Percentiles rank a stretch among this genome's conserved stretches.
Conservation (phyloP, 768 basidiomycete species). For the Termitomyces sp. region DNA sequence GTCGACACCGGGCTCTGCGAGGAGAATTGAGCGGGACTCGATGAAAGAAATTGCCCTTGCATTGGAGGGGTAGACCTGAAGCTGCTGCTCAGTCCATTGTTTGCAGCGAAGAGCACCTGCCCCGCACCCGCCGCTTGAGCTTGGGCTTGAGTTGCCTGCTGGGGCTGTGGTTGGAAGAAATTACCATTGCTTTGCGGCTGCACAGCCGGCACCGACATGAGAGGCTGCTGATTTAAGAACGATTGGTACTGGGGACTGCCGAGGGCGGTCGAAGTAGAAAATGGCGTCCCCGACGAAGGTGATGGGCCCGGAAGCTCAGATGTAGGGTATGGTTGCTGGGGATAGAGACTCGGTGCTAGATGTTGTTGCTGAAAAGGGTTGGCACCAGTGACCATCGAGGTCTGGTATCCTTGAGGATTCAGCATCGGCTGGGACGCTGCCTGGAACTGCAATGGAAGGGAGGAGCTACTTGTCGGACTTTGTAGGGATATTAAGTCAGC, state of each 20-base stretch:
- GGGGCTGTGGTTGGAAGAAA: conserved; percentile 19
- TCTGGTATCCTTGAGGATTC: conserved; percentile 12
- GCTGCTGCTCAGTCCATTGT: conserved; percentile 12
- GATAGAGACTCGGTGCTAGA: conserved; percentile 22
- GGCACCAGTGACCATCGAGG: conserved; percentile 18
- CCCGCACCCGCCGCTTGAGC: conserved; percentile 3
- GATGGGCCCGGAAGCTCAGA: conserved; percentile 5
- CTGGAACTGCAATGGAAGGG: conserved; percentile 47
- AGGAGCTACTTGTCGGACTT: conserved; percentile 35
- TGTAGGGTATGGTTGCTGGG: conserved; percentile 15
- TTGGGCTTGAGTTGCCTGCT: conserved; percentile 20
- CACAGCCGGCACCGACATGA: conserved; percentile 12
- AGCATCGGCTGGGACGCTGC: conserved; percentile 4
- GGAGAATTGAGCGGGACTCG: conserved; percentile 27
- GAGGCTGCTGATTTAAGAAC: conserved; percentile 17
- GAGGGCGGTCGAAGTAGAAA: conserved; percentile 1
- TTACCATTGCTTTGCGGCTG: conserved; percentile 11
- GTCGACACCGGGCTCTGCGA: conserved; percentile 27
- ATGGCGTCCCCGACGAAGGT: background rate
- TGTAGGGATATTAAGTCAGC: conserved; percentile 50
- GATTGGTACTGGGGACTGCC: conserved; percentile 9
- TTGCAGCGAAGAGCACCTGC: conserved; percentile 5
- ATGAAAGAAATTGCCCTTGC: conserved; percentile 25
- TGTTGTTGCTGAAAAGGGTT: conserved; percentile 23
- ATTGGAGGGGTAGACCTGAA: conserved; percentile 22